Conservation (phyloP, 1,284 basidiomycete species). For the Hortiboletus rubellus region DNA sequence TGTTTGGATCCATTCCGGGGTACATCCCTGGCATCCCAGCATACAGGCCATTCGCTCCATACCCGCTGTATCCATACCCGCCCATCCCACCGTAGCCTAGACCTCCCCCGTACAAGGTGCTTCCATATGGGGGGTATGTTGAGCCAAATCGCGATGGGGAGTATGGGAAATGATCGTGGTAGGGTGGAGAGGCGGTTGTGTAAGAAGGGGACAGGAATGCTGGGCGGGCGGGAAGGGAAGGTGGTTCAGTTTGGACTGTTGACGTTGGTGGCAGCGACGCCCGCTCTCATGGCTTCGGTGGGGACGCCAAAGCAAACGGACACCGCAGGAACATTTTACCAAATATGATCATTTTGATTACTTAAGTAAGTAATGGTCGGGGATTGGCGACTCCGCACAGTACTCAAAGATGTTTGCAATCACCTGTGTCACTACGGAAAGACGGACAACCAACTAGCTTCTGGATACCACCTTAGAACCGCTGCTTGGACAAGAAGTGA, state of each 20-base stretch:
- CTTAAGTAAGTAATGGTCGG: too few relatives aligned
- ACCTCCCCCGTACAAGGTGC: constrained; percentile 47
- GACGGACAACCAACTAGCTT: too few relatives aligned
- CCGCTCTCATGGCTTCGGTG: constrained; percentile 85
- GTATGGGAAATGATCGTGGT: constrained; percentile 27
- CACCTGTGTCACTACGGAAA: too few relatives aligned
- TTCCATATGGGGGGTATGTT: constrained; percentile 42
- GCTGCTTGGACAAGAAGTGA: too few relatives aligned
- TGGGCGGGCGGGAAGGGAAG: constrained; percentile 43
- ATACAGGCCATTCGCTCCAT: constrained; percentile 46
- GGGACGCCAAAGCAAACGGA: constrained; percentile 50
- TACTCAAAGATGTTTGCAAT: too few relatives aligned
- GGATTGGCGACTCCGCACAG: too few relatives aligned
- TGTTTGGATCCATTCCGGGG: constrained; percentile 44
- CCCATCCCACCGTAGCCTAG: constrained; percentile 37
- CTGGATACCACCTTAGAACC: too few relatives aligned
- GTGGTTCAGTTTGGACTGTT: constrained; percentile 11
- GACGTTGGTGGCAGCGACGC: constrained; percentile 29
- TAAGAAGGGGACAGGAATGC: constrained; percentile 38
- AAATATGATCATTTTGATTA: too few relatives aligned
- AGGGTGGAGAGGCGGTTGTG: constrained; percentile 31
- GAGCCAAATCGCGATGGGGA: constrained; percentile 49
- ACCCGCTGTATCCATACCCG: constrained; percentile 39
- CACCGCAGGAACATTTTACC: too few relatives aligned
- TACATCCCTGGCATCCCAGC: constrained; percentile 45